Percentiles rank a stretch among this genome's conserved stretches.
phyloP scores from a whole-genome alignment of 2,329 filamentous ascomycete species.

The Fusarium abutilonis region DNA sequence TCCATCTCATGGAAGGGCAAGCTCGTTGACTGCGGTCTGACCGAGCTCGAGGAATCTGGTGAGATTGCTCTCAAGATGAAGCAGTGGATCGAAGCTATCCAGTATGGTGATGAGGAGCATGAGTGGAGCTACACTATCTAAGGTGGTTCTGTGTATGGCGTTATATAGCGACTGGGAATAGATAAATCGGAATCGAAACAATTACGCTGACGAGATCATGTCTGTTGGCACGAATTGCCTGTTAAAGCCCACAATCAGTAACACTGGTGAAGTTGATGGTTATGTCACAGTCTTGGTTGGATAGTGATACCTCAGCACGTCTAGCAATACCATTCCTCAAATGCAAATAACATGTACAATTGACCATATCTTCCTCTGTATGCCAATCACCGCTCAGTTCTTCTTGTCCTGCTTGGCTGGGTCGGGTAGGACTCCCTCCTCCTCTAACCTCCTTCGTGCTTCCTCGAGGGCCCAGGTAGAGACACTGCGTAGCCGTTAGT shows the following conservation, averaged over 20 bases:
- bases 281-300: conserved; percentile 24
- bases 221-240: conserved; percentile 30
- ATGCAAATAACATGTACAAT: conserved; percentile 40
- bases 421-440: conserved; percentile 91
- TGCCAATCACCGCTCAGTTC: conserved; percentile 45
- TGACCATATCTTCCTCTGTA: conserved; percentile 26
- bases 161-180: conserved; percentile 33
- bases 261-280: conserved; percentile 10
- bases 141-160: conserved; percentile 24
- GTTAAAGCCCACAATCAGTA: conserved; percentile 28
- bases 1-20: conserved; percentile 89
- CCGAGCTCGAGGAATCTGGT: conserved; percentile 84
- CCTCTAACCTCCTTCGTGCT: conserved; percentile 92
- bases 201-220: conserved; percentile 26
- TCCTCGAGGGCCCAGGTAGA: conserved; percentile 99
- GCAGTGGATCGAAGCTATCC: conserved; percentile 94
- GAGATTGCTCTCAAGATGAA: conserved; percentile 88
- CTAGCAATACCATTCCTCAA: conserved; percentile 44
- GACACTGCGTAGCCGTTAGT: conserved; percentile 71
- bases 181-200: conserved; percentile 28
- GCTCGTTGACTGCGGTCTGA: conserved; percentile 83
- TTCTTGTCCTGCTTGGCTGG: conserved; percentile 70
- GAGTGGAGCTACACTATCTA: conserved; percentile 77
- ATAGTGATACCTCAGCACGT: conserved; percentile 37
- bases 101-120: conserved; percentile 94